A percentile compares a stretch with the other conserved stretches of the same genome.
These are phyloP conservation scores for Cordyceps fumosorosea DNA, from an alignment of 2,329 filamentous ascomycete genomes.

Conservation along the genomic window DNA sequence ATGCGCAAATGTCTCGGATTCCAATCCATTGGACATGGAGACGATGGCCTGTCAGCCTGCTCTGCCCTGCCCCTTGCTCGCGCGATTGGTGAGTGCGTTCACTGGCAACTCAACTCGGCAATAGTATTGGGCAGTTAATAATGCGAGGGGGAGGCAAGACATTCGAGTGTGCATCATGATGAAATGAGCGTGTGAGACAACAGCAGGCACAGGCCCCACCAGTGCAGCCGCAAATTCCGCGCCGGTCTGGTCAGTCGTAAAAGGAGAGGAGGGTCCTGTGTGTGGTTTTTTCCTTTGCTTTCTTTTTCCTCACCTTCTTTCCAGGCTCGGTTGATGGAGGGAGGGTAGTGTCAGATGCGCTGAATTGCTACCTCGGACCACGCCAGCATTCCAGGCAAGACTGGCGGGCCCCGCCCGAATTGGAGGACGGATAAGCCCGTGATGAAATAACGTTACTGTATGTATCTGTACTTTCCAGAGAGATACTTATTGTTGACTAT, in stretches of 20 bases:
- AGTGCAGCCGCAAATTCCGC: not conserved
- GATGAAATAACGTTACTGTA: not conserved
- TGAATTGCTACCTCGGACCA: not conserved
- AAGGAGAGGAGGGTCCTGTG: not conserved
- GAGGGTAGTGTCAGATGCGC: not conserved
- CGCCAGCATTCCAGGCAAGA: not conserved
- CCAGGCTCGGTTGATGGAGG: not conserved
- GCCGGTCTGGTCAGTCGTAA: not conserved
- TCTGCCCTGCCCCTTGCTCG: not conserved
- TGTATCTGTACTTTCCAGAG: no score
- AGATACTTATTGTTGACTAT: no score
- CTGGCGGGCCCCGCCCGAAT: not conserved
- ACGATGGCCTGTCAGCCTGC: not conserved
- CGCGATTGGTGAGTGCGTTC: not conserved
- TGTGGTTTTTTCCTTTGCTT: not conserved
- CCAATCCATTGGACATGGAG: no score
- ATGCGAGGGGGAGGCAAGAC: conserved; percentile 11
- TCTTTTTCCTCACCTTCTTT: not conserved
- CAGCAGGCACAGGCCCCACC: not conserved
- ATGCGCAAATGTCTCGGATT: no score
- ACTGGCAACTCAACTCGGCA: not conserved
- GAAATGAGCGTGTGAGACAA: not conserved
- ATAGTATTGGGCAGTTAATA: not conserved
- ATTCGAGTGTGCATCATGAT: not conserved
- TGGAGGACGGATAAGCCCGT: no score